Base-by-base conservation (phyloP, 345 rosid species). In the Mangifera indica region DNA sequence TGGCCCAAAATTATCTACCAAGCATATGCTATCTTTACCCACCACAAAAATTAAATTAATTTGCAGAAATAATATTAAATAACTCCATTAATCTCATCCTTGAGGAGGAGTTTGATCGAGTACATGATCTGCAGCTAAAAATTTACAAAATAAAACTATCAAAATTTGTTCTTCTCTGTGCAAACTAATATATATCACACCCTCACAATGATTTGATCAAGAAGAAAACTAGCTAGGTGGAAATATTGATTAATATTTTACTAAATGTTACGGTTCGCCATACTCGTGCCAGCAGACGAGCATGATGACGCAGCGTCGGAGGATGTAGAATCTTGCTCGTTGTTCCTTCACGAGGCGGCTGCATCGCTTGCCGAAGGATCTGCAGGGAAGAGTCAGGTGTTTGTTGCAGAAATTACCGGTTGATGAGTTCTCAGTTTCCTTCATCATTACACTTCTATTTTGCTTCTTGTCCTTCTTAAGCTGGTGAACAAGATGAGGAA, bases 281-380 rank as follows among this genome's bases (percentile, higher is more conserved):
- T 75, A 74, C 29, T 87, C 81, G 8, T 87, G 84, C 93, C 93
- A 88, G 75, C 93, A 88, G 37, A 88, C 65, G 22, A 88, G 81
- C 83, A 88, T 86, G 56, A 74, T 51, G 53, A 88, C 72, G 69
- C 93, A 88, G n/a, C 93, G 81, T 40, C 93, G 70, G 63, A 88
- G 80, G 60, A 88, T 88, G 78, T 88, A 88, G 75, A 88, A 88
- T 66, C 82, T 81, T 0, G 89, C 87, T 70, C 86, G 69, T 17
- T 84, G 85, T 63, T 88, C 90, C 84, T 84, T 82, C 73, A 86
- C 85, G 21, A 80, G 66, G 61, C 75, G 55, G 69, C 82, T 58
- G 81, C 89, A 87, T 76, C 77, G 76, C 72, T 67, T 65, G 9
- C 82, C 80, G 25, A 86, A 81, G 29, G 82, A 79, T 67, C 74